These are phyloP conservation scores for Dioscorea zingiberensis DNA, from an alignment of 106 monocot species.

Conservation along the genomic window DNA sequence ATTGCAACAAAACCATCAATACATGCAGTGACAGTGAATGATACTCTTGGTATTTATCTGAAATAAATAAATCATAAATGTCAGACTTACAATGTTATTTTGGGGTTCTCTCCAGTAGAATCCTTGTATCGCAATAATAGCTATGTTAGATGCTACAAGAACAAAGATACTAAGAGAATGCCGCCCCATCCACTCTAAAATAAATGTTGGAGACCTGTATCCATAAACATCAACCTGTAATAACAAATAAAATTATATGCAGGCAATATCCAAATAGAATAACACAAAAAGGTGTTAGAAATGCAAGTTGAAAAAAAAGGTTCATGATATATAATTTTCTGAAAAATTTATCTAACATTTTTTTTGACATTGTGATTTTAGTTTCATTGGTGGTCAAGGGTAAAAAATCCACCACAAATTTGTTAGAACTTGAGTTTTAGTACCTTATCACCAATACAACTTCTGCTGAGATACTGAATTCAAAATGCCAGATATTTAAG, in stretches of 20 bases:
- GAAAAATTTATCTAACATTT: no score
- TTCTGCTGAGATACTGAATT: no score
- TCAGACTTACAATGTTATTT: constrained; percentile 73
- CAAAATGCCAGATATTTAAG: no score
- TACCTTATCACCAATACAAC: no score
- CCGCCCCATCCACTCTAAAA: constrained; percentile 73
- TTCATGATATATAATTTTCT: no score
- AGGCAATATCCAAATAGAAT: neutral
- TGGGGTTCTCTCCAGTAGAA: constrained; percentile 81
- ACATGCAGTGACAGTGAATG: neutral
- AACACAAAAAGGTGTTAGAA: no score
- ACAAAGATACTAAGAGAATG: constrained; percentile 81
- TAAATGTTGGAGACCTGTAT: constrained; percentile 24
- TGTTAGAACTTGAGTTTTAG: no score
- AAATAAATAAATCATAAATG: neutral
- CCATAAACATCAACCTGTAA: constrained; percentile 51
- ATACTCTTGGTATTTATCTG: neutral
- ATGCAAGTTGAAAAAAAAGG: no score
- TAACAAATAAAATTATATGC: neutral
- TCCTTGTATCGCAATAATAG: constrained; percentile 65
- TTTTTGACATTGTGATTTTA: no score
- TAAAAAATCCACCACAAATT: no score
- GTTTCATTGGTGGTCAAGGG: no score
- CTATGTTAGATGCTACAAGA: constrained; percentile 74
- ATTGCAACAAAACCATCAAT: neutral